Evolutionary conservation across 2,329 filamentous ascomycete species (phyloP), one percentile per base, ranked within the genome.

Genomic region (Xylogone sp.): DNA sequence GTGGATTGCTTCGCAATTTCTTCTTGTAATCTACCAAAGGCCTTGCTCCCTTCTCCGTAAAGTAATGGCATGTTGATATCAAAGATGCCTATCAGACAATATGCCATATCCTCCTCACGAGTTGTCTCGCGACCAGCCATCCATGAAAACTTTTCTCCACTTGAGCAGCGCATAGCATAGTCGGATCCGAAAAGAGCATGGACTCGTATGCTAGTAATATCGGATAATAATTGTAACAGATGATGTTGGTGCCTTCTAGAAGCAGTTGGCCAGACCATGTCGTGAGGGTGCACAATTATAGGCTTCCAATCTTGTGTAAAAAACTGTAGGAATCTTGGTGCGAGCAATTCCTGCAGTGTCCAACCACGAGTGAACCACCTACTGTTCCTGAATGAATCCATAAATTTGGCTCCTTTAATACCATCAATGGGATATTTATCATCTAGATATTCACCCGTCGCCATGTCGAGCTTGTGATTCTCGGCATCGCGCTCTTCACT

Each of bases 71-170:
- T 74, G 22, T 52, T 48, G 39, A 52, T 42, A 42, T 71, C 69
- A 19, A 76, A 62, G 0, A 76, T 60, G 0, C 74, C 73, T 3
- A 76, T 52, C 0, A 76, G 59, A n/a, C 66, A 72, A 31, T 76
- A 76, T 0, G 73, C 71, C 21, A 65, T 62, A 42, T 75, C 74
- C 46, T 76, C 73, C 0, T 49, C 9, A 2, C 68, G 54, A 0
- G 64, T 67, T 0, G 71, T 72, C 2, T 56, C 31, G 0, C 72
- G 61, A 3, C 58, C 42, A 0, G 69, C 62, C 1, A 71, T 71
- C 72, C 71, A 74, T 1, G 68, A 69, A 69, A 75, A 72, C 1
- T 66, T 61, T 34, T 69, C 65, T 0, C 70, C 71, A 43, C 71
- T 34, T 0, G 29, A 45, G 45, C 22, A 46, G 16, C 24, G 27